Conservation (phyloP, 495 filamentous ascomycete genomes). For the Clohesyomyces aquaticus region DNA sequence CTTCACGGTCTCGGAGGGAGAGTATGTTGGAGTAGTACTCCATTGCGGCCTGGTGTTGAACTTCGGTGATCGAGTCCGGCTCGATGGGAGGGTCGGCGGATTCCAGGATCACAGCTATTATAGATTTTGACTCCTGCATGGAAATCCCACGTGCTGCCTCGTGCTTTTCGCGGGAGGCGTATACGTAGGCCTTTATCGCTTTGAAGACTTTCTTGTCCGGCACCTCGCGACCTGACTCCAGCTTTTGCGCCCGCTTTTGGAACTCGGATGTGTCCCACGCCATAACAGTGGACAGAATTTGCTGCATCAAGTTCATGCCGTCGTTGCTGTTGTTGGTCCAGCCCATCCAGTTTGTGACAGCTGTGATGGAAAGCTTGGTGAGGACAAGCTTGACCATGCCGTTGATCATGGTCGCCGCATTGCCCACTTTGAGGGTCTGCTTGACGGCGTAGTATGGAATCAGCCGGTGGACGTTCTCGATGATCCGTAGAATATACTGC, state of each 20-base stretch:
- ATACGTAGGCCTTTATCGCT: slow-evolving; percentile 55
- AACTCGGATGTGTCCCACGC: slow-evolving; percentile 64
- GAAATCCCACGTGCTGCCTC: slow-evolving; percentile 47
- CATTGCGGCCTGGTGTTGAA: slow-evolving; percentile 57
- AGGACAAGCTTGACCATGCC: slow-evolving; percentile 65
- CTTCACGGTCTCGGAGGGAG: slow-evolving; percentile 63
- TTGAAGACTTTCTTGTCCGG: slow-evolving; percentile 55
- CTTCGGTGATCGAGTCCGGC: slow-evolving; percentile 49
- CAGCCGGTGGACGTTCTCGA: slow-evolving; percentile 61
- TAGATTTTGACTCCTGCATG: slow-evolving; percentile 51
- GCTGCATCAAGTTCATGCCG: slow-evolving; percentile 71
- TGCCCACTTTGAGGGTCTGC: slow-evolving; percentile 67
- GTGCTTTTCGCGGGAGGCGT: slow-evolving; percentile 53
- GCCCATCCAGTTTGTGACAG: slow-evolving; percentile 68
- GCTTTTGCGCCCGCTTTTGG: slow-evolving; percentile 55
- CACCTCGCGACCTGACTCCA: slow-evolving; percentile 56
- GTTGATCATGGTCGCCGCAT: slow-evolving; percentile 70
- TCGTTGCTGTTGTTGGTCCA: slow-evolving; percentile 60
- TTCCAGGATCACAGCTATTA: slow-evolving; percentile 56
- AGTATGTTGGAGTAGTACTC: slow-evolving; percentile 64
- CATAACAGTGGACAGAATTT: slow-evolving; percentile 65
- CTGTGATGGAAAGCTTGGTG: slow-evolving; percentile 65
- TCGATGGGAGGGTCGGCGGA: slow-evolving; percentile 39
- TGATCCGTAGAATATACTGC: slow-evolving; percentile 61
- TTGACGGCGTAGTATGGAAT: slow-evolving; percentile 63